phyloP scores from a whole-genome alignment of 768 basidiomycete species.

The Suillus placidus region DNA sequence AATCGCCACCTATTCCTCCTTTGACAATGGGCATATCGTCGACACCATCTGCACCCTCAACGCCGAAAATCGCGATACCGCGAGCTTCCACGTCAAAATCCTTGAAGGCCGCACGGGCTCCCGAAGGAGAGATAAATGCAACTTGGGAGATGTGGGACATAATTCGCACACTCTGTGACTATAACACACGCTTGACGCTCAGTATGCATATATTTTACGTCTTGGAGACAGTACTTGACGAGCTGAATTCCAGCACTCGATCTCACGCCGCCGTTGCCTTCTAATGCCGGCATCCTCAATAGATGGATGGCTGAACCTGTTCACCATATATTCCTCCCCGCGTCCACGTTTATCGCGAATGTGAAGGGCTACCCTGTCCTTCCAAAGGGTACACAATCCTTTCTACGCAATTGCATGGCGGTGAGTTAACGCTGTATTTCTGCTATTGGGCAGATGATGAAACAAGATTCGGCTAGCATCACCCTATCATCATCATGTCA shows the following conservation, averaged over 20 bases:
- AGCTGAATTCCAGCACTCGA: constrained; percentile 71
- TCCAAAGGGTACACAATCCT: constrained; percentile 88
- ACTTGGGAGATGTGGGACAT: constrained; percentile 99
- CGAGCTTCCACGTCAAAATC: constrained; percentile 28
- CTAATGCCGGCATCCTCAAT: constrained; percentile 69
- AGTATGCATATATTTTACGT: constrained; percentile 47
- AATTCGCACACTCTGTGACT: constrained; percentile 87
- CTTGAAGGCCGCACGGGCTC: constrained; percentile 36
- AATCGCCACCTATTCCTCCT: constrained; percentile 24
- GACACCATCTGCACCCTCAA: constrained; percentile 11
- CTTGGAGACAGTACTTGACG: constrained; percentile 11
- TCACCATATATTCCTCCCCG: constrained; percentile 85
- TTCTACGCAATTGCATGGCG: constrained; percentile 89
- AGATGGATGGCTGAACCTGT: constrained; percentile 96
- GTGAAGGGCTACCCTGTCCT: constrained; percentile 96
- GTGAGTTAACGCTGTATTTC: constrained; percentile 43
- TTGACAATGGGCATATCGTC: constrained; percentile 20
- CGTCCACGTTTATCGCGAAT: constrained; percentile 92
- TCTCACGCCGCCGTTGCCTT: constrained; percentile 85
- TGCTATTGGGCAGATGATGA: constrained; percentile 21
- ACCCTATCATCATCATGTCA: constrained; percentile 82
- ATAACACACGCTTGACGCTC: constrained; percentile 70
- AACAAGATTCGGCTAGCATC: constrained; percentile 57
- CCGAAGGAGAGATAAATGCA: constrained; percentile 63
- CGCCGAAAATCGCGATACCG: constrained; percentile 21